phyloP scores from a whole-genome alignment of 2,329 filamentous ascomycete species.

The Talaromyces sp. region DNA sequence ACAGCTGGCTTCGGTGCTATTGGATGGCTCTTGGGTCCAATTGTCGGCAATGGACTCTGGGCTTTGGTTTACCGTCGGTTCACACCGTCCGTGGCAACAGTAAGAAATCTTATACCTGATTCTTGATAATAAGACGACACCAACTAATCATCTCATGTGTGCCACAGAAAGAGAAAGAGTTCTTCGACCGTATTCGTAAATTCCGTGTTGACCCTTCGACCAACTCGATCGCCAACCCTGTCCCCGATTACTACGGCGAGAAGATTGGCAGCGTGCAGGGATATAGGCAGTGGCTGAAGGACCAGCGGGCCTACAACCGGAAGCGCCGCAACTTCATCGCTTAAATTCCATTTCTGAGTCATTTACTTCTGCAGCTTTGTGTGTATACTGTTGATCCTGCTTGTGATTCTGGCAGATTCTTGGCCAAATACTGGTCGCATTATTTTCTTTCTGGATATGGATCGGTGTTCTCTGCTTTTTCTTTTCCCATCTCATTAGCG shows the following conservation, averaged over 20 bases:
- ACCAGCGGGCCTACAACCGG: slow-evolving; percentile 95
- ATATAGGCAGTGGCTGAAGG: slow-evolving; percentile 95
- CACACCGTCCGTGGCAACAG: slow-evolving; percentile 70
- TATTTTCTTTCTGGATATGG: slow-evolving; percentile 20
- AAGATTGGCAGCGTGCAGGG: slow-evolving; percentile 92
- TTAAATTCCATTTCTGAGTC: slow-evolving; percentile 18
- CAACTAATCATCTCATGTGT: not conserved
- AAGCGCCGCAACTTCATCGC: slow-evolving; percentile 62
- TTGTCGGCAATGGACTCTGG: slow-evolving; percentile 78
- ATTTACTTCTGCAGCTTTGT: slow-evolving; percentile 12
- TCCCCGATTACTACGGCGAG: slow-evolving; percentile 97
- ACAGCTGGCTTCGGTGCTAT: slow-evolving; percentile 75
- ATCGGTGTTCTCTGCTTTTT: slow-evolving; percentile 24
- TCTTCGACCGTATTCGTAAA: slow-evolving; percentile 88
- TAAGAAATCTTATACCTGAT: slow-evolving; percentile 44
- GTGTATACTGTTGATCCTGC: slow-evolving; percentile 18
- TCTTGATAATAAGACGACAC: too few species aligned
- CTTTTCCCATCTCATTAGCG: slow-evolving; percentile 27
- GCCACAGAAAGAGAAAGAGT: slow-evolving; percentile 82
- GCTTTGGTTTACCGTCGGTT: slow-evolving; percentile 72
- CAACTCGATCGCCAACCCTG: slow-evolving; percentile 87
- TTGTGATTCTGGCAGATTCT: slow-evolving; percentile 1
- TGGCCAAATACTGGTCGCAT: slow-evolving; percentile 11
- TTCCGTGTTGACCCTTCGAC: slow-evolving; percentile 88
- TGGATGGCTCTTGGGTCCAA: slow-evolving; percentile 87